Evolutionary conservation across 768 basidiomycete genomes (phyloP).

Genomic region (Panellus pusillus): DNA sequence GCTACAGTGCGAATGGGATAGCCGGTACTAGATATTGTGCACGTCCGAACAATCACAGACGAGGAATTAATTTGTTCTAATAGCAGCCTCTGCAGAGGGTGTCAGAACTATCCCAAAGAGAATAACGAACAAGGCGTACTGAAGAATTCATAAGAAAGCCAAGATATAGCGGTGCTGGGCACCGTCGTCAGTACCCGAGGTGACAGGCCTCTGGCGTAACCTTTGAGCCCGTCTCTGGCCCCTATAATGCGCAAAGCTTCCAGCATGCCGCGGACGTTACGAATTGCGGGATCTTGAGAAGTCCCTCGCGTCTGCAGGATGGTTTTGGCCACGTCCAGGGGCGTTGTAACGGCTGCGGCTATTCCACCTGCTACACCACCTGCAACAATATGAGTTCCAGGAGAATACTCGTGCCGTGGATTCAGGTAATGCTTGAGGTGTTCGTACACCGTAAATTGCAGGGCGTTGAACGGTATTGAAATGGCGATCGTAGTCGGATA

Average conservation of each 20-base stretch:
- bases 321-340: constrained; percentile 97
- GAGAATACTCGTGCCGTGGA: constrained; percentile 84
- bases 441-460: constrained; percentile 97
- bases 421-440: constrained; percentile 86
- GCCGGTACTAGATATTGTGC: no score
- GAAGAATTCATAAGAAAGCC: constrained; percentile 98
- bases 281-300: constrained; percentile 82
- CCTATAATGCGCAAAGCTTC: constrained; percentile 91
- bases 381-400: constrained; percentile 87
- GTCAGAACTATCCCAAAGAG: background rate
- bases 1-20: no score
- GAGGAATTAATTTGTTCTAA: constrained; percentile 47
- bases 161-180: constrained; percentile 96
- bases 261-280: constrained; percentile 77
- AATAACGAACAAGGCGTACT: constrained; percentile 53
- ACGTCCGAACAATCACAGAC: no score
- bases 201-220: constrained; percentile 84
- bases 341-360: constrained; percentile 94
- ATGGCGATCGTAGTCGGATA: constrained; percentile 98
- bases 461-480: constrained; percentile 97
- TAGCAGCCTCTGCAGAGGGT: constrained; percentile 55
- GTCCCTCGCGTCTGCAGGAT: constrained; percentile 93
- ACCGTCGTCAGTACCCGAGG: constrained; percentile 93
- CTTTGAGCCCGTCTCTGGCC: constrained; percentile 79
- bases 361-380: constrained; percentile 93